Percentiles rank a stretch among this genome's conserved stretches.
Evolutionary conservation across 1,284 basidiomycete genomes (phyloP).

Genomic region (Sporisorium reilianum): DNA sequence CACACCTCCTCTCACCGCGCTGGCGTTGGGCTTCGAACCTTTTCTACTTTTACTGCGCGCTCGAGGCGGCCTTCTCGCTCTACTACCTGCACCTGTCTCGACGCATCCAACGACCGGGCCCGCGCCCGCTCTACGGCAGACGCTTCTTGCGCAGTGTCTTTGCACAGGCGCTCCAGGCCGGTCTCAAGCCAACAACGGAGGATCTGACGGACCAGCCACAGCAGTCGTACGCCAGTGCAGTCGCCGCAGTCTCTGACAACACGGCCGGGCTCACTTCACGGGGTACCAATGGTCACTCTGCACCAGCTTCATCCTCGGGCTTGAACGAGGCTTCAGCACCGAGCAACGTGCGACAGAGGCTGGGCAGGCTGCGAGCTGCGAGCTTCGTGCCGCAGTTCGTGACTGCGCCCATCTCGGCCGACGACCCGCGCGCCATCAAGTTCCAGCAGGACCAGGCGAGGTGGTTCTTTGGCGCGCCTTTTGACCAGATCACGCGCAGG

Average conservation of each 20-base stretch:
- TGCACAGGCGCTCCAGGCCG: constrained; percentile 48
- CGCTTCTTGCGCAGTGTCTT: constrained; percentile 51
- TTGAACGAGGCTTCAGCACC: constrained; percentile 16
- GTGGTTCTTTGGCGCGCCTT: constrained; percentile 56
- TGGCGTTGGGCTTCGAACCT: constrained; percentile 19
- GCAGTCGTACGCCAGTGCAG: constrained; percentile 28
- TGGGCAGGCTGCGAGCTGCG: constrained; percentile 43
- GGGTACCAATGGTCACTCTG: constrained; percentile 9
- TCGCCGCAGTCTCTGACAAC: constrained; percentile 6
- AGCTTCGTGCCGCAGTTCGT: constrained; percentile 58
- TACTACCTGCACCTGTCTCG: constrained; percentile 47
- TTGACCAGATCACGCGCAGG: constrained; percentile 51
- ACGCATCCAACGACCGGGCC: constrained; percentile 49
- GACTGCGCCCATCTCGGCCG: constrained; percentile 30
- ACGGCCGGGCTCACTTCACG: neutral
- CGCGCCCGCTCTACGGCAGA: constrained; percentile 43
- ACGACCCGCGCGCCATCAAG: constrained; percentile 60
- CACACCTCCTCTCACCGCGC: constrained; percentile 14
- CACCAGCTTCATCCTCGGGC: neutral
- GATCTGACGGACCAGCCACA: neutral
- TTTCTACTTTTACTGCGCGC: constrained; percentile 40
- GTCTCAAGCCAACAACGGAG: constrained; percentile 23
- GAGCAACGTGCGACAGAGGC: constrained; percentile 25
- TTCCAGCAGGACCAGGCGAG: constrained; percentile 56
- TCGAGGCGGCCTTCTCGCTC: constrained; percentile 61